Percentiles rank a stretch among this genome's conserved stretches.
Evolutionary conservation across 1,284 basidiomycete species (phyloP).

Genomic region (Neolentinus lepideus): DNA sequence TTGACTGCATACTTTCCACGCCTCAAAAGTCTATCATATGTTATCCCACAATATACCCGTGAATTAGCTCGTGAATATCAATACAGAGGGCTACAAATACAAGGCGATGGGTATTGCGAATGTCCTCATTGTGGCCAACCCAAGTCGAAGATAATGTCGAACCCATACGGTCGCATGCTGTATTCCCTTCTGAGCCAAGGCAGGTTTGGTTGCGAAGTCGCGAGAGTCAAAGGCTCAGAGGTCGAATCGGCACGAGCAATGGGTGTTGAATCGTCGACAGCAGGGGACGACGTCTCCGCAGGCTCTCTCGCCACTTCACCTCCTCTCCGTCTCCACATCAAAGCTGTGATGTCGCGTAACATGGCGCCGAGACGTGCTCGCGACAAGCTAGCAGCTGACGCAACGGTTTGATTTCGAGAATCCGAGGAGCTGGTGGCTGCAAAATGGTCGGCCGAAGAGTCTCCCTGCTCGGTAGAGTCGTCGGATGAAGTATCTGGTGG

Average conservation of each 20-base stretch:
- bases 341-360: not conserved
- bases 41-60: not conserved
- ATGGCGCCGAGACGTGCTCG: not conserved
- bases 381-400: not conserved
- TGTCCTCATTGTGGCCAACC: conserved; percentile 37
- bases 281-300: not conserved
- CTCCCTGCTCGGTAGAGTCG: not conserved
- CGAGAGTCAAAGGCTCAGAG: not conserved
- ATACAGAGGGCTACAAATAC: not conserved
- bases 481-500: not conserved
- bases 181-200: conserved; percentile 46
- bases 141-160: conserved; percentile 66
- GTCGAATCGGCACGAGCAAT: no score
- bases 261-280: not conserved
- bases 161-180: conserved; percentile 64
- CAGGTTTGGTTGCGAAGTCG: conserved; percentile 7
- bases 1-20: conserved; percentile 1
- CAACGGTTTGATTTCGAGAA: not conserved
- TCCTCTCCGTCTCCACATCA: not conserved
- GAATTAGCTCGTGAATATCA: not conserved
- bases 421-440: no score
- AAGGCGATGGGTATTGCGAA: not conserved
- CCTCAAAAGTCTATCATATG: not conserved
- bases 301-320: not conserved
- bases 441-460: not conserved